Conservation (phyloP, 768 basidiomycete species). For the Amanita rimosa region DNA sequence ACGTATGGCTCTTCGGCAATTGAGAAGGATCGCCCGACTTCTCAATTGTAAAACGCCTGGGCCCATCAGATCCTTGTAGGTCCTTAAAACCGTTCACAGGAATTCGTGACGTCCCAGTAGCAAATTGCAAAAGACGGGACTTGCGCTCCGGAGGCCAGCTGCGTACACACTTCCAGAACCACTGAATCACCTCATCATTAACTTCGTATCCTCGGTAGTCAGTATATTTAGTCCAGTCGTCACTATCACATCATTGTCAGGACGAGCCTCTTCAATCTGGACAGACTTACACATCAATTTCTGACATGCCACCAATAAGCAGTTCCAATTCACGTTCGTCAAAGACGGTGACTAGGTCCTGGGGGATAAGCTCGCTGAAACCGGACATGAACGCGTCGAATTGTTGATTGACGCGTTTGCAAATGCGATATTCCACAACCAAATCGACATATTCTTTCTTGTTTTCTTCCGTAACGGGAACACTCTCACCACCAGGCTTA, state of each 20-base stretch:
- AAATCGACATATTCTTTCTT: slow-evolving; percentile 97
- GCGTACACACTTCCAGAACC: slow-evolving; percentile 99
- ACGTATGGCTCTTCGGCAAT: slow-evolving; percentile 91
- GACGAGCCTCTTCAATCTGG: background rate
- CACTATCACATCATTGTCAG: slow-evolving; percentile 30
- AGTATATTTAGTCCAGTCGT: slow-evolving; percentile 99
- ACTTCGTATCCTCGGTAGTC: slow-evolving; percentile 96
- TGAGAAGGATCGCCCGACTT: slow-evolving; percentile 96
- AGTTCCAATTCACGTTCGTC: slow-evolving; percentile 97
- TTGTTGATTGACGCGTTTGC: slow-evolving; percentile 94
- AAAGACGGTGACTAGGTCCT: slow-evolving; percentile 96
- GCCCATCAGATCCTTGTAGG: slow-evolving; percentile 94
- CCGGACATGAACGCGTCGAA: slow-evolving; percentile 99
- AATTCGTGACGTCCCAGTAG: slow-evolving; percentile 93
- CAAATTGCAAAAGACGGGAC: slow-evolving; percentile 91
- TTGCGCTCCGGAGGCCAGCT: slow-evolving; percentile 98
- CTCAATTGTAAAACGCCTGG: slow-evolving; percentile 95
- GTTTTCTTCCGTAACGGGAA: slow-evolving; percentile 91
- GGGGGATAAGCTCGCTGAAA: slow-evolving; percentile 97
- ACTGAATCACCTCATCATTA: slow-evolving; percentile 93
- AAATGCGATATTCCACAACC: slow-evolving; percentile 96
- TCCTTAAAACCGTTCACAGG: slow-evolving; percentile 99
- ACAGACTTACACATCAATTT: slow-evolving; percentile 89
- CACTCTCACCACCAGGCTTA: slow-evolving; percentile 76
- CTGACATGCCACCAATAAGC: slow-evolving; percentile 98